Base-by-base conservation (phyloP, 2,329 filamentous ascomycete genomes). In the Sarocladiaceae sp. region DNA sequence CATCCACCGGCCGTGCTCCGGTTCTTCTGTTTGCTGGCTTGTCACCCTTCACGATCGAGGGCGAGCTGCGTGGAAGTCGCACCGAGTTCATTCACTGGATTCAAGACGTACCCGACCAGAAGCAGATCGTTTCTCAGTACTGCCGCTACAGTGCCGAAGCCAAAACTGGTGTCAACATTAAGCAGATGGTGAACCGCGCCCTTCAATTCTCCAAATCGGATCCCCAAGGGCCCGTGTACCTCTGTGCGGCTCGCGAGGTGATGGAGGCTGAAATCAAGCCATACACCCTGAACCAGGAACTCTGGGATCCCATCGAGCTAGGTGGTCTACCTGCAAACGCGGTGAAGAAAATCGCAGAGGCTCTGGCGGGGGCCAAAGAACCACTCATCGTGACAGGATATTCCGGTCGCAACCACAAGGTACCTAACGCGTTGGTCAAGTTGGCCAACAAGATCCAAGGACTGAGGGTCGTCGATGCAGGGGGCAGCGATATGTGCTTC, bases 51-150 rank as follows among this genome's bases (percentile, higher is more conserved):
- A 90, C 86, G 0, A 73, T 83, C 23, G 84, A 89, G 54, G 86
- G 86, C 13, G 86, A 91, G 62, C 78, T 85, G 65, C 74, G 82
- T 1, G 86, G 86, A 11, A 82, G 76, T n/a, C 72, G 86, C 44
- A 89, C 85, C 1, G 87, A 91, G 62, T 90, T 87, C 59, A 90
- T 89, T 53, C 86, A 91, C 60, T 91, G 86, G 85, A 83, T 90
- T 24, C 86, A 91, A 56, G 85, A 91, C 61, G 83, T 89, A 3
- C 85, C 83, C 0, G 85, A 91, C 55, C 87, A 91, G 61, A 87
- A 84, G 60, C 76, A 81, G 55, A 90, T 95, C 47, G 69, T 95
- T 3, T 70, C 78, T 0, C 88, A 95, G 66, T 95, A 95, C 63
- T 95, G 89, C 60, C 77, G 88, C 9, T 95, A 93, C 57, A 68